Evolutionary conservation across 2,329 filamentous ascomycete species (phyloP), one percentile per base, ranked within the genome.

Genomic region (Emericellopsis cladophorae): DNA sequence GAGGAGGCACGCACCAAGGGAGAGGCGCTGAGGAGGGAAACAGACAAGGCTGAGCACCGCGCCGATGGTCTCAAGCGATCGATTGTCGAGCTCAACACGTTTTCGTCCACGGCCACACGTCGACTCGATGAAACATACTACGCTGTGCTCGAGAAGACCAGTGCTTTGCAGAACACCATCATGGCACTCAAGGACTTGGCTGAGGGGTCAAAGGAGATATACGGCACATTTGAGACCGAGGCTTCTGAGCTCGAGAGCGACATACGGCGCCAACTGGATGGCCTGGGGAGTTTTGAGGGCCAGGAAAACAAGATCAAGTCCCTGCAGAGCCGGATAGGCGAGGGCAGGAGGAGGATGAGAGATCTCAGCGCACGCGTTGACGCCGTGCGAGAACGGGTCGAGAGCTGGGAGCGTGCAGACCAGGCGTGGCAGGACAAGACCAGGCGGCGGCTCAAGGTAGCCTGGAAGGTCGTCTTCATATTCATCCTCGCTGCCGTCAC

Each of bases 81-180:
- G 4, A 60, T 79, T 1, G 53, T 57, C 21, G 64, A 71, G 38
- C 65, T 88, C 10, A 70, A 70, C 49, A 62, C 69, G 26, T 70
- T 79, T 54, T 81, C 81, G 18, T 68, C 76, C 42, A 60, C 67
- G 18, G 76, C 79, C 21, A 84, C 79, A 14, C 68, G 72, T 45
- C 72, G 72, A 29, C 72, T 90, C 34, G 83, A 89, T 55, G 75
- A 82, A 44, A 80, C 80, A 4, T 89, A 88, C 60, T 83, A 84
- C 47, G 74, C 76, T 0, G 72, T 88, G 9, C 66, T 87, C 24
- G 79, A 85, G 54, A 84, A 81, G 52, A 68, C 83, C 38, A 71
- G 70, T 39, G 58, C 68, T 1, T 64, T 89, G 31, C 79, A 81
- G 41, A 71, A 66, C 48, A 85, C 78, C 1, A 72, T 88, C 32